Evolutionary conservation across 2,329 filamentous ascomycete species (phyloP).

Genomic region (Cercospora canescens): DNA sequence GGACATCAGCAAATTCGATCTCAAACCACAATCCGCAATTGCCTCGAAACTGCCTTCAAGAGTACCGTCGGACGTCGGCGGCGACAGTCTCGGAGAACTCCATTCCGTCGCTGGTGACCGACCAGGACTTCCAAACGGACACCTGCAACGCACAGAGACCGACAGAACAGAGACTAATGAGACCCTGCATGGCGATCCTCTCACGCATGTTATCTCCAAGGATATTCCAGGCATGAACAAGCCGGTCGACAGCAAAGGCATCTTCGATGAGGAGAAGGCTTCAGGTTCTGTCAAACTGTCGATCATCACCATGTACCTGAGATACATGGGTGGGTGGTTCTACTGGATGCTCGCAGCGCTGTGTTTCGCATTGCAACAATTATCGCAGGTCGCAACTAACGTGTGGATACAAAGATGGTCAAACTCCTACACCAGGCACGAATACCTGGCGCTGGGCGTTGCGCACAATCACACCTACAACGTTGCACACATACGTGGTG

Average conservation of each 20-base stretch:
- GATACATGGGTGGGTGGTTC: conserved; percentile 93
- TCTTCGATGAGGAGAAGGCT: conserved; percentile 69
- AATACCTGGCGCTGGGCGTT: conserved; percentile 37
- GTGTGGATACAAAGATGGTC: conserved; percentile 96
- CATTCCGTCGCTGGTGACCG: conserved; percentile 39
- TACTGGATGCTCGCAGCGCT: conserved; percentile 80
- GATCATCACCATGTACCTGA: conserved; percentile 82
- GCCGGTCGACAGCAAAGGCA: conserved; percentile 51
- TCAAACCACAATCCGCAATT: conserved; percentile 66
- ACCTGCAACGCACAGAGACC: conserved; percentile 34
- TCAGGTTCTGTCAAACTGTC: conserved; percentile 84
- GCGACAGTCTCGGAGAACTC: conserved; percentile 43
- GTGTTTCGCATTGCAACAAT: conserved; percentile 79
- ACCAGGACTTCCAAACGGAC: conserved; percentile 47
- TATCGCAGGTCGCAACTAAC: conserved; percentile 84
- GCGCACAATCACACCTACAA: conserved; percentile 30
- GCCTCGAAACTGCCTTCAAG: conserved; percentile 76
- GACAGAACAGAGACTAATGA: conserved; percentile 33
- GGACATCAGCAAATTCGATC: conserved; percentile 68
- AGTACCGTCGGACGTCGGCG: conserved; percentile 70
- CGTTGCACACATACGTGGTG: conserved; percentile 44
- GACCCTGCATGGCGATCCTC: conserved; percentile 44
- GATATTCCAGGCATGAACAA: conserved; percentile 40
- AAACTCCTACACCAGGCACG: conserved; percentile 70
- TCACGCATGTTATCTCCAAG: conserved; percentile 48